Conservation (phyloP, 345 rosid species). For the Conringia planisiliqua region DNA sequence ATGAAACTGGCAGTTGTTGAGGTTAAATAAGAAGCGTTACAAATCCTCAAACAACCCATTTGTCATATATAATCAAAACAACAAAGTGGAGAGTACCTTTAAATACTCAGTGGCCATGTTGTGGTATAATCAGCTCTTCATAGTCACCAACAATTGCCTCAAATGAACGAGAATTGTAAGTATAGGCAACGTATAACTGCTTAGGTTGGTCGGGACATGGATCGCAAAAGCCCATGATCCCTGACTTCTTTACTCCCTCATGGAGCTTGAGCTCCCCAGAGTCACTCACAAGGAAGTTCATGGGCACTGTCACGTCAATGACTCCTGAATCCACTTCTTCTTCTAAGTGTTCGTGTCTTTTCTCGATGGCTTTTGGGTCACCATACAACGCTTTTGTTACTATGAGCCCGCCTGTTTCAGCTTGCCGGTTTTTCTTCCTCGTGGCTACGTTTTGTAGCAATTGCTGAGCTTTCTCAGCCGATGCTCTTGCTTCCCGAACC, state of each 20-base stretch:
- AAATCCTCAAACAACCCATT: slow-evolving; percentile 17
- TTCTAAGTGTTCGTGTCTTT: slow-evolving; percentile 32
- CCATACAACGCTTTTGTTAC: slow-evolving; percentile 77
- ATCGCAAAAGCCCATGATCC: slow-evolving; percentile 96
- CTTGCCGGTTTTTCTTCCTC: slow-evolving; percentile 71
- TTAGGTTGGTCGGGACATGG: slow-evolving; percentile 89
- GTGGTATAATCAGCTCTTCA: slow-evolving; percentile 70
- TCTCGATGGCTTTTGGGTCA: slow-evolving; percentile 54
- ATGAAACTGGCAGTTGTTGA: slow-evolving; percentile 11
- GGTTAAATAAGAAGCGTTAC: slow-evolving; percentile 8
- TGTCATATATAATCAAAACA: not conserved
- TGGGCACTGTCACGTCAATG: slow-evolving; percentile 78
- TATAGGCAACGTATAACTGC: slow-evolving; percentile 65
- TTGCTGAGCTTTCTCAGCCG: slow-evolving; percentile 82
- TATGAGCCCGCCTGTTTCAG: slow-evolving; percentile 66
- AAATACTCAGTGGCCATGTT: slow-evolving; percentile 45
- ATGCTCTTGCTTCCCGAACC: slow-evolving; percentile 71
- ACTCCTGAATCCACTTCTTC: slow-evolving; percentile 49
- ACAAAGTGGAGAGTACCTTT: slow-evolving; percentile 16
- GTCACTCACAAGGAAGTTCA: slow-evolving; percentile 84
- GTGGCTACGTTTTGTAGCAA: slow-evolving; percentile 73
- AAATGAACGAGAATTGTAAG: slow-evolving; percentile 44
- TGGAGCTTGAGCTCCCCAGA: slow-evolving; percentile 91
- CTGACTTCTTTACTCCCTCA: slow-evolving; percentile 85
- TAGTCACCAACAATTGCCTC: slow-evolving; percentile 68